These are phyloP conservation scores for Cordyceps fumosorosea DNA, from an alignment of 2,329 filamentous ascomycete genomes.

Conservation along the genomic window DNA sequence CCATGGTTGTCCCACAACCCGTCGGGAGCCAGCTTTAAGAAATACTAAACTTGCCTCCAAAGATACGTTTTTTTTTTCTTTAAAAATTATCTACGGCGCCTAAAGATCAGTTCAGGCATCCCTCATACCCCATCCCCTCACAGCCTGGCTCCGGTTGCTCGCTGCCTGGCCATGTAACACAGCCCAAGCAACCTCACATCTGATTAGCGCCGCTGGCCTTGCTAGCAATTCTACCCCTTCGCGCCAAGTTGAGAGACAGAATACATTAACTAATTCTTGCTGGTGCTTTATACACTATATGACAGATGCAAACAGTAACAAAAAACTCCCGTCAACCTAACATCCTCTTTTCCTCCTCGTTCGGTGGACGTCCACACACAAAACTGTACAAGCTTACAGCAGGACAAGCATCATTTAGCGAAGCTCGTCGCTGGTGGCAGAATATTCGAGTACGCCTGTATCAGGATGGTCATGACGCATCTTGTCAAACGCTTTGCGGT, in stretches of 20 bases:
- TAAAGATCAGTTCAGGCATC: not conserved
- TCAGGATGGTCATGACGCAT: conserved; percentile 4
- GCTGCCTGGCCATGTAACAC: not conserved
- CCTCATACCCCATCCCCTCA: not conserved
- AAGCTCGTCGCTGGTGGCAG: not conserved
- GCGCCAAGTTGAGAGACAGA: not conserved
- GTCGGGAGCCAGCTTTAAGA: too few relatives aligned
- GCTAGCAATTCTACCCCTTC: not conserved
- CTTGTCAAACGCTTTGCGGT: conserved; percentile 14
- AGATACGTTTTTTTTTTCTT: too few relatives aligned
- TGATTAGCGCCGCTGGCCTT: not conserved
- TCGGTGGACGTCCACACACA: too few relatives aligned
- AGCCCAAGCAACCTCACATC: not conserved
- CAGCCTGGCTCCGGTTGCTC: too few relatives aligned
- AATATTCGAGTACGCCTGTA: not conserved
- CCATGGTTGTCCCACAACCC: too few relatives aligned
- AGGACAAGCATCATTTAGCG: not conserved
- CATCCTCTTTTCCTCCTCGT: too few relatives aligned
- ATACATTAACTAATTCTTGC: not conserved
- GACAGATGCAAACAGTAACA: not conserved
- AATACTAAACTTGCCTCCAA: too few relatives aligned
- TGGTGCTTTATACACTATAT: not conserved
- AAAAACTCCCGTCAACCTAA: not conserved
- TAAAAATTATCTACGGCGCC: too few relatives aligned
- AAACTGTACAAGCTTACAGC: not conserved